Base-by-base conservation (phyloP, 2,329 filamentous ascomycete species). In the Claviceps paspali region DNA sequence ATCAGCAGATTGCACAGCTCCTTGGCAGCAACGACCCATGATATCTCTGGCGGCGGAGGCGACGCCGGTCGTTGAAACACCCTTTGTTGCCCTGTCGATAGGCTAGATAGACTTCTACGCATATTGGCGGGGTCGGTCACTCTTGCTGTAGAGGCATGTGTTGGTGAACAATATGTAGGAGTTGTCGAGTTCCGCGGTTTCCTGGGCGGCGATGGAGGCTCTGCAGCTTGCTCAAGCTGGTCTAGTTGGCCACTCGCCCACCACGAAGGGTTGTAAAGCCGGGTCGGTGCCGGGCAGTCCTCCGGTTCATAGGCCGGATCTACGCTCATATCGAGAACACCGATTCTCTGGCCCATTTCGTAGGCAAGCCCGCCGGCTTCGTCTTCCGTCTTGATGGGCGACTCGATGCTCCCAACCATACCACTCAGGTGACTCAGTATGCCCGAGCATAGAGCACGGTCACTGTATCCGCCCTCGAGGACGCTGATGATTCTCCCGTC, bases 401-500 rank as follows among this genome's bases (percentile, higher is more conserved):
- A 55, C 28, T 67, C 70, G 17, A 64, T 18, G 17, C 15, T 64
- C 29, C 75, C 74, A 29, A 76, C 76, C 28, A 98, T 68, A 5
- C 88, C 91, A 47, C 82, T 84, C 14, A 98, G 56, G 57, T 98
- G 91, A 54, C 87, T 93, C 40, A 95, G 62, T 3, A 95, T 79
- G 31, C 91, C 91, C 24, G 85, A 94, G 36, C 73, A 80, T 34
- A 98, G 62, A 7, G 91, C 91, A 41, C 87, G 76, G 57, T 98
- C 84, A 53, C 87, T 95, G 53, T 98, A 98, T 0, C 91, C 91
- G 23, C 91, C 91, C 59, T 98, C 91, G 17, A 98, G 68, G 2
- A 96, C 86, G 54, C 88, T 96, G 51, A 98, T 79, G 17, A 96
- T 69, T 31, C 91, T 73, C 2, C 88, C 88, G 19, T 92, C 80